Conservation (phyloP, 352 stramenopile species). For the Phytophthora pisi region DNA sequence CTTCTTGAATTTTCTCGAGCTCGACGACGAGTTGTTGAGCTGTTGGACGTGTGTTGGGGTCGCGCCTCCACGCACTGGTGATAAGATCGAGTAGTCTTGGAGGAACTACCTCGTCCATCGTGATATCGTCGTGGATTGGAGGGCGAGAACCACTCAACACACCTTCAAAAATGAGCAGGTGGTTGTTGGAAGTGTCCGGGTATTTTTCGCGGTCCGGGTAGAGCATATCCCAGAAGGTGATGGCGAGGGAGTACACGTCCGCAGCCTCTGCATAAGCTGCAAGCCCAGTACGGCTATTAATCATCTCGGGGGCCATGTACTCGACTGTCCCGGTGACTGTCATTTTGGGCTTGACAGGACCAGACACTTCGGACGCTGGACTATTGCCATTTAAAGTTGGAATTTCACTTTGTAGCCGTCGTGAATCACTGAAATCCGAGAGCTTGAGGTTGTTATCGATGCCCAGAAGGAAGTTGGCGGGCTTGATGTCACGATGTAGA, state of each 20-base stretch:
- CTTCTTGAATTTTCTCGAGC: slow-evolving; percentile 67
- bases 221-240: slow-evolving; percentile 79
- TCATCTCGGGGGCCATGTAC: slow-evolving; percentile 80
- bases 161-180: slow-evolving; percentile 52
- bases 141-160: slow-evolving; percentile 50
- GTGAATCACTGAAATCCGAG: slow-evolving; percentile 62
- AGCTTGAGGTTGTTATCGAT: slow-evolving; percentile 50
- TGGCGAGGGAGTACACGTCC: slow-evolving; percentile 72
- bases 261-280: slow-evolving; percentile 59
- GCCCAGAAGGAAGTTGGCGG: slow-evolving; percentile 60
- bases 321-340: slow-evolving; percentile 65
- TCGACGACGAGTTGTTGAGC: slow-evolving; percentile 42
- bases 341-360: slow-evolving; percentile 38
- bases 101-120: slow-evolving; percentile 28
- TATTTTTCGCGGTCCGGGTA: slow-evolving; percentile 56
- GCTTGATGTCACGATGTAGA: slow-evolving; percentile 67
- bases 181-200: slow-evolving; percentile 38
- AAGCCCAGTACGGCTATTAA: slow-evolving; percentile 45
- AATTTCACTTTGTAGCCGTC: slow-evolving; percentile 33
- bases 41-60: slow-evolving; percentile 31
- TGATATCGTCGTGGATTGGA: slow-evolving; percentile 26
- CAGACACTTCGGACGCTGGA: background rate
- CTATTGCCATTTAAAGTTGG: background rate
- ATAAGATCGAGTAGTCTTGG: slow-evolving; percentile 54
- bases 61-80: slow-evolving; percentile 46